Base-by-base conservation (phyloP, 2,329 filamentous ascomycete genomes). In the Verticillium zaregamsianum region DNA sequence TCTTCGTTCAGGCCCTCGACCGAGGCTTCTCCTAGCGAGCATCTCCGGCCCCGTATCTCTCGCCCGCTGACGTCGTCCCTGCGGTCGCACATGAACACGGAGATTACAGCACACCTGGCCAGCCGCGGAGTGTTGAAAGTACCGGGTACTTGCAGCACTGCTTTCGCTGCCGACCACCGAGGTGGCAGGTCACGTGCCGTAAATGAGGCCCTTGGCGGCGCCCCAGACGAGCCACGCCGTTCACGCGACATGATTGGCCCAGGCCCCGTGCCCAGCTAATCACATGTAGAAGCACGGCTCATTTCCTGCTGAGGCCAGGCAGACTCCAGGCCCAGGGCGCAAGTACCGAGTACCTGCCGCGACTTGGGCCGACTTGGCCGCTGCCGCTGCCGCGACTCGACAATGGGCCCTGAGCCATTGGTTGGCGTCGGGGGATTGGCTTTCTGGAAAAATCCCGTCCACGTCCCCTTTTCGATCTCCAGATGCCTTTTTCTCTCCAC, bases 381-480 rank as follows among this genome's bases (percentile, higher is more conserved):
- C n/a, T 5, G 45, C 20, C 45, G 45, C 45, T 49, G 45, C 45
- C 45, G 45, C 45, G 45, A 49, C 45, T 49, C 45, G 45, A 52
- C 45, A 52, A 52, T 23, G 45, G 45, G 45, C 45, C n/a, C 20
- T 52, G 45, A 14, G 20, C 45, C 45, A 52, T 52, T 52, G 45
- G 45, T 52, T 23, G 45, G 20, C n/a, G n/a, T 23, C 25, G 45
- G 45, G 45, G 45, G 45, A 37, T 45, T 49, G 28, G 59, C 62
- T 57, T 60, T 49, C 54, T 32, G 62, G 59, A 63, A 62, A 67
- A 66, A 64, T 67, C 45, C 45, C 45, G 45, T 52, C 8, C 45
- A 52, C n/a, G 45, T 65, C 65, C 66, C 66, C 66, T 62, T 65
- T 68, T 67, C 62, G 63, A 63, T 61, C 59, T 12, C 45, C 45